Conservation (phyloP, 2,329 filamentous ascomycete species). For the Exophiala mesophila region DNA sequence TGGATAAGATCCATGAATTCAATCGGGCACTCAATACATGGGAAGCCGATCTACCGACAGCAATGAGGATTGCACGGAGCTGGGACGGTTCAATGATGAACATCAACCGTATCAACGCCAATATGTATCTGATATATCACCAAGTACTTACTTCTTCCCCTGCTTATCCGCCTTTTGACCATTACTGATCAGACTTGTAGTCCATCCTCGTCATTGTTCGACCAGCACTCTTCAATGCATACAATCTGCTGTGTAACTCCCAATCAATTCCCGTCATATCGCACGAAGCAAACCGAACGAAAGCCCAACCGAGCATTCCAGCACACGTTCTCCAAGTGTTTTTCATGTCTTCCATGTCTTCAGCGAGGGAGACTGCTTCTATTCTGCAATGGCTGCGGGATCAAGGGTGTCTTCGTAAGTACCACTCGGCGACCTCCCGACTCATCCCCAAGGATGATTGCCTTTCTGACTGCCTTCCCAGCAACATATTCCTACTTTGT, state of each 20-base stretch:
- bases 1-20: constrained; percentile 19
- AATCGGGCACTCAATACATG: constrained; percentile 9
- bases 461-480: too few species aligned
- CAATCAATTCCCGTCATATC: constrained; percentile 1
- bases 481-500: constrained; percentile 14
- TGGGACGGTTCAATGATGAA: constrained; percentile 11
- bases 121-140: constrained; percentile 15
- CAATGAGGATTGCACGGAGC: constrained; percentile 8
- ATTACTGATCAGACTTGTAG: constrained; percentile 1
- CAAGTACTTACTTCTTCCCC: constrained; percentile 5
- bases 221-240: constrained; percentile 13
- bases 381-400: constrained; percentile 14
- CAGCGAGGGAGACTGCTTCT: constrained; percentile 8
- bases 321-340: constrained; percentile 4
- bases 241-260: constrained; percentile 11
- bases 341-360: constrained; percentile 6
- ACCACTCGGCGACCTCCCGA: not conserved
- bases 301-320: not conserved
- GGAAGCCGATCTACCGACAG: constrained; percentile 8
- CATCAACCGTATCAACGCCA: constrained; percentile 12
- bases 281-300: not conserved
- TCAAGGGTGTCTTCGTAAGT: constrained; percentile 12
- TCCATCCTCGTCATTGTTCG: constrained; percentile 15
- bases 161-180: not conserved
- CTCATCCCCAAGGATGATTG: not conserved